A percentile compares a stretch with the other conserved stretches of the same genome.
phyloP scores from a whole-genome alignment of 2,329 filamentous ascomycete genomes.

The Claviceps sp. region DNA sequence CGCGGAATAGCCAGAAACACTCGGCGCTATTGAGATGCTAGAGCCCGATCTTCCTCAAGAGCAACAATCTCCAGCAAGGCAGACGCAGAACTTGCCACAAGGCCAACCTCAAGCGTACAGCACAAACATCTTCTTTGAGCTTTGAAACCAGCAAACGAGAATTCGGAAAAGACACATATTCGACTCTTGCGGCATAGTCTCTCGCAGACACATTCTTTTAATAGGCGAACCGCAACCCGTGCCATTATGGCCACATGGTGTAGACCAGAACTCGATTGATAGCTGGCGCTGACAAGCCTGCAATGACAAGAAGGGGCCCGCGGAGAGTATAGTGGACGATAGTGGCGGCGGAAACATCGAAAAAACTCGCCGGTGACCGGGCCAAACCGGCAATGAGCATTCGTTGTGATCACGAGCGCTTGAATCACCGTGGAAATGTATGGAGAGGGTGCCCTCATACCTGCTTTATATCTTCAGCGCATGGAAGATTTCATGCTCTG shows the following conservation, averaged over 20 bases:
- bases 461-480: too few species aligned
- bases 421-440: too few species aligned
- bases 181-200: constrained; percentile 25
- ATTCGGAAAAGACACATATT: constrained; percentile 41
- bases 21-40: constrained; percentile 33
- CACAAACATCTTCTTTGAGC: constrained; percentile 25
- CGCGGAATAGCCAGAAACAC: constrained; percentile 26
- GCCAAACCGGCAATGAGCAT: too few species aligned
- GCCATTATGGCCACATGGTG: constrained; percentile 31
- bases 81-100: constrained; percentile 32
- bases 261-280: constrained; percentile 39
- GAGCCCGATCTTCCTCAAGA: constrained; percentile 24
- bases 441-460: too few species aligned
- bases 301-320: background rate
- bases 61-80: constrained; percentile 29
- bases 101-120: constrained; percentile 29
- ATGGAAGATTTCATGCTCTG: too few species aligned
- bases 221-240: constrained; percentile 27
- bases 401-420: too few species aligned
- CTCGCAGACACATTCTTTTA: constrained; percentile 33
- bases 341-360: background rate
- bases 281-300: constrained; percentile 29
- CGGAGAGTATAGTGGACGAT: background rate
- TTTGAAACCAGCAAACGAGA: constrained; percentile 28
- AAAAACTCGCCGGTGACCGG: too few species aligned